Conservation (phyloP, 306 rosid species). For the Begonia peltatifolia region DNA sequence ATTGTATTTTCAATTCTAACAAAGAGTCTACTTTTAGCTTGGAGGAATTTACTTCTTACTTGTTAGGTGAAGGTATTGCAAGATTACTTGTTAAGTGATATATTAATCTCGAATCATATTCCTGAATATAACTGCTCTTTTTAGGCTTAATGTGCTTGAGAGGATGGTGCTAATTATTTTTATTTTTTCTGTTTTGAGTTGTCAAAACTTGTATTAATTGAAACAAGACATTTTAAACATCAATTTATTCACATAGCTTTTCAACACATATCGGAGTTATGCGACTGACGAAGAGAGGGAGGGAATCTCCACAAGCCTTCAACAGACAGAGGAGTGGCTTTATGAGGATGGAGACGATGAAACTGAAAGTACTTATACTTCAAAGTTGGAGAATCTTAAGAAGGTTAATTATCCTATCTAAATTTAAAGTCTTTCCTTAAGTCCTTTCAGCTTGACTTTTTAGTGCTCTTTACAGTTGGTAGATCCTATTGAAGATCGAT, state of each 20-base stretch:
- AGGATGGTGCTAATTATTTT: too few relatives aligned
- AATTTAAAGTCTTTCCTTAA: conserved; percentile 10
- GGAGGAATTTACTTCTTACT: background rate
- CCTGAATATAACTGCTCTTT: too few relatives aligned
- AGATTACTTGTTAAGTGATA: conserved; percentile 1
- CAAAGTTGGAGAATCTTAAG: conserved; percentile 60
- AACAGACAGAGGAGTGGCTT: conserved; percentile 83
- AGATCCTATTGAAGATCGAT: conserved; percentile 61
- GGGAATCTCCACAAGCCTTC: conserved; percentile 55
- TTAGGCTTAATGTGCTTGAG: too few relatives aligned
- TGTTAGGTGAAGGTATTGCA: conserved; percentile 3
- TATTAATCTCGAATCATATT: too few relatives aligned
- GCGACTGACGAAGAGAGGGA: conserved; percentile 68
- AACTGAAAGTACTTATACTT: conserved; percentile 48
- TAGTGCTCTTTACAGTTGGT: conserved; percentile 28
- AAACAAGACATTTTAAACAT: background rate
- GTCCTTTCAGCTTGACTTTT: conserved; percentile 9
- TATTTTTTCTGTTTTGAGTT: too few relatives aligned
- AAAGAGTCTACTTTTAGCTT: too few relatives aligned
- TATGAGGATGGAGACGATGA: conserved; percentile 94
- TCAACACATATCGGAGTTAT: conserved; percentile 62
- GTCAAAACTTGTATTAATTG: too few relatives aligned
- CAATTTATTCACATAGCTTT: conserved; percentile 48
- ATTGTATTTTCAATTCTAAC: too few relatives aligned
- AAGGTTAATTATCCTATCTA: conserved; percentile 35